Evolutionary conservation across 2,329 filamentous ascomycete genomes (phyloP), one percentile per base, ranked within the genome.

Genomic region (Trichoderma pleuroti): DNA sequence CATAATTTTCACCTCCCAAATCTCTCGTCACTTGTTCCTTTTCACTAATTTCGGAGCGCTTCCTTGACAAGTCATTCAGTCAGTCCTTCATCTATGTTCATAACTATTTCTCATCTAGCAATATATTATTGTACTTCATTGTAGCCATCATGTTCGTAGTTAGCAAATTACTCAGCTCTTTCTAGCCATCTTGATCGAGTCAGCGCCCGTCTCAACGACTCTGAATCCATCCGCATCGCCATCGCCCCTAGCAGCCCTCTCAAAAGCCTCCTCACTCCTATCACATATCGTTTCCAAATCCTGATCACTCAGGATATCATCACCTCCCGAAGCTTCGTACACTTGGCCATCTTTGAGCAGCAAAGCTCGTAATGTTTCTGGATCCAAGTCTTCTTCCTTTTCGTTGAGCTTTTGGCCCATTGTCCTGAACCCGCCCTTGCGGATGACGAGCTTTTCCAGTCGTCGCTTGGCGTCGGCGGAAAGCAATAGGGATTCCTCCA

Each of bases 391-490:
- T 71, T 85, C 88, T 66, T 83, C 82, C 72, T 82, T 83, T 64
- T 81, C 76, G 68, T 85, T 83, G 74, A 87, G 84, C 75, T 90
- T 90, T 76, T 92, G 86, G 0, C 84, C 85, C 81, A 94, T 88
- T 12, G 87, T 90, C 74, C 86, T 89, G 80, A 97, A 95, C 6
- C 92, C 90, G 2, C 95, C 95, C 79, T 98, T 98, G 72, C 95
- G 92, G 76, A 99, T 99, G 8, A 99, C 93, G 0, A 99, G 85
- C 78, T 98, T 97, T 79, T 99, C 96, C 0, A 99, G 86, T 1
- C 94, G 88, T 0, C 96, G 91, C 81, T 99, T 99, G 1, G 92
- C 93, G 76, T 98, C 94, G 0, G 96, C 96, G 39, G 92, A 94
- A 76, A 94, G 88, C 0, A 98, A 87, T 0, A 98, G 85, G 7